phyloP scores from a whole-genome alignment of 2,329 filamentous ascomycete species.

The Trichophyton schoenleinii region DNA sequence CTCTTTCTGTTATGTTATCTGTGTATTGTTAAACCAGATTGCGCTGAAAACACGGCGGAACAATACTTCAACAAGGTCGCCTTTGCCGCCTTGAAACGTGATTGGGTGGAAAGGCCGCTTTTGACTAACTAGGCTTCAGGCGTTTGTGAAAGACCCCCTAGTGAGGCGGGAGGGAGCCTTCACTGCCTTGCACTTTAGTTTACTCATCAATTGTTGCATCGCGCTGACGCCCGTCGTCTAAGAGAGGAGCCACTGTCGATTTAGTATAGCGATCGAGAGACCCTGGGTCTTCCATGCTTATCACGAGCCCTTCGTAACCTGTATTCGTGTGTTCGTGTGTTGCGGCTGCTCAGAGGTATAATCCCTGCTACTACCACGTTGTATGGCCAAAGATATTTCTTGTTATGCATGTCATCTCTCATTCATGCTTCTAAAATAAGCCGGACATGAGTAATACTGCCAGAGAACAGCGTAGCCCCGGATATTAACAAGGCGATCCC shows the following conservation, averaged over 20 bases:
- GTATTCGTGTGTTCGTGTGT: no score
- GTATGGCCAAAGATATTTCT: no score
- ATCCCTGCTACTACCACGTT: no score
- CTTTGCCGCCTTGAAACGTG: background rate
- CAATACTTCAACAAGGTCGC: background rate
- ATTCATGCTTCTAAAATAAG: no score
- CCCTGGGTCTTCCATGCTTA: background rate
- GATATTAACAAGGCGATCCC: no score
- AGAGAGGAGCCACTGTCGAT: background rate
- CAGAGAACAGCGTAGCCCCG: no score
- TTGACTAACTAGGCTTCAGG: background rate
- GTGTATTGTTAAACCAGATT: background rate
- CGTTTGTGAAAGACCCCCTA: background rate
- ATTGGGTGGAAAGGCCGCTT: background rate
- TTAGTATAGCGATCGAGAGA: background rate
- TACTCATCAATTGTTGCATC: background rate
- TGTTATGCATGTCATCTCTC: no score
- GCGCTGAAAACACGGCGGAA: background rate
- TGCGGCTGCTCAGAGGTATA: no score
- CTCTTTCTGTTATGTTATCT: background rate
- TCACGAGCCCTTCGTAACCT: no score
- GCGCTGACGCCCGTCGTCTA: background rate
- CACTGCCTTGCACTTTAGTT: background rate
- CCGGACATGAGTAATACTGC: no score
- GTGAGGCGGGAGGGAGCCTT: background rate